A percentile compares a stretch with the other conserved stretches of the same genome.
These are phyloP conservation scores for Linum trigynum DNA, from an alignment of 345 rosid genomes.

Conservation along the genomic window DNA sequence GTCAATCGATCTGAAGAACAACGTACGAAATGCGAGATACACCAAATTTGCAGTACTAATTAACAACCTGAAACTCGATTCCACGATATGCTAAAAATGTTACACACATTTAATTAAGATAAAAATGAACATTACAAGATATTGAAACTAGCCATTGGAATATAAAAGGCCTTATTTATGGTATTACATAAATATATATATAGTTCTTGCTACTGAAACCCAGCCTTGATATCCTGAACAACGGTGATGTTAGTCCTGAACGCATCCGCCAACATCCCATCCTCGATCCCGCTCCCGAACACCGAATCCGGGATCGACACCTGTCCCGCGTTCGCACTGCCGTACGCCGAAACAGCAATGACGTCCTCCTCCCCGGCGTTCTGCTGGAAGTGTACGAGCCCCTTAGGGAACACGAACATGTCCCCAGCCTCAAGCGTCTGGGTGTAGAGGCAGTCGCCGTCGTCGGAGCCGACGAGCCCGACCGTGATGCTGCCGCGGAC, in stretches of 20 bases:
- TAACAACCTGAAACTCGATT: too few relatives aligned
- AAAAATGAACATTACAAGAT: too few relatives aligned
- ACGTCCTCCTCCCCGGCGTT: conserved; percentile 6
- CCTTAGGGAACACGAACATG: neutral
- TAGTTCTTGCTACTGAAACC: neutral
- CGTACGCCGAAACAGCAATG: conserved; percentile 10
- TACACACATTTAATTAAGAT: too few relatives aligned
- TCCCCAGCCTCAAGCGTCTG: conserved; percentile 11
- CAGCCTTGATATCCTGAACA: conserved; percentile 10
- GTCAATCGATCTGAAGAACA: too few relatives aligned
- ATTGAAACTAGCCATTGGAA: too few relatives aligned
- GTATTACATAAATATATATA: too few relatives aligned
- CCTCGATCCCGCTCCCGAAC: conserved; percentile 2
- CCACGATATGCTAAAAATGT: too few relatives aligned
- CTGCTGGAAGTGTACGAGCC: conserved; percentile 13
- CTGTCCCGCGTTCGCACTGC: conserved; percentile 11
- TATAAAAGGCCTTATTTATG: too few relatives aligned
- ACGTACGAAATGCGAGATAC: too few relatives aligned
- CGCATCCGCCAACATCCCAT: conserved; percentile 7
- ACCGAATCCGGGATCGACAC: conserved; percentile 8
- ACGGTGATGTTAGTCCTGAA: conserved; percentile 10
- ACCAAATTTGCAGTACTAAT: too few relatives aligned
- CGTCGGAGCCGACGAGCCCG: conserved; percentile 8
- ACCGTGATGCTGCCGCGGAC: conserved; percentile 1
- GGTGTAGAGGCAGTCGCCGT: conserved; percentile 4